Base-by-base conservation (phyloP, 139 green algal species). In the Haematococcus lacustris region DNA sequence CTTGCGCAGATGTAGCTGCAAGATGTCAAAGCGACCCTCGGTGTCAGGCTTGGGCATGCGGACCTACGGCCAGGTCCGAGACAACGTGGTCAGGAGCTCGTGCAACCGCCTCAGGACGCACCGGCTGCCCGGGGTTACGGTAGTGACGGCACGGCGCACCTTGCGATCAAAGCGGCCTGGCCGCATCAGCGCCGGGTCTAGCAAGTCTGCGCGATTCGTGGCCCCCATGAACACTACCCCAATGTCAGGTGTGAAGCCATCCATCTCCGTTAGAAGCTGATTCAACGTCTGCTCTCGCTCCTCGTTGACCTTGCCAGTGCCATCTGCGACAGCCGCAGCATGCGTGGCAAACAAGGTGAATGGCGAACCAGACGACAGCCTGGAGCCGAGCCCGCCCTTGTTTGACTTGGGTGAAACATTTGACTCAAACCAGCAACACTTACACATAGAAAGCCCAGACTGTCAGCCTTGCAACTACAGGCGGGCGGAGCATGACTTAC, bases 231-330 rank as follows among this genome's bases (percentile, higher is more conserved):
- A 98, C 34, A 99, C 88, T 0, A 99, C 91, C 3, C 95, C 95
- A 1, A 74, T 82, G 71, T 94, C 91, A 25, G 91, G 92, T 13
- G 90, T 93, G 82, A 99, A 98, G 41, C 95, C 95, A 77, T 99
- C 95, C 84, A 99, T 97, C 85, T 98, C 95, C 0, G 90, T 94
- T 60, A 98, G 85, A 77, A 98, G 87, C 89, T 98, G 94, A 78
- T 98, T 98, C 30, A 98, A 85, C 59, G 95, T 97, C 86, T 99
- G 83, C 77, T 88, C 83, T 34, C 83, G 83, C 75, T 88, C 83
- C 77, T 88, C 83, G 51, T 88, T 85, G 39, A 80, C 81, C 50
- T 84, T 80, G 70, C 67, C 67, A 28, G n/a, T 72, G 43, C 67
- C 67, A 51, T 72, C 67, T 72, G 67, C 75, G 82, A 95, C 89